Evolutionary conservation across 371 early-diverging fungal genomes (phyloP).

Genomic region (Smittium mucronatum): DNA sequence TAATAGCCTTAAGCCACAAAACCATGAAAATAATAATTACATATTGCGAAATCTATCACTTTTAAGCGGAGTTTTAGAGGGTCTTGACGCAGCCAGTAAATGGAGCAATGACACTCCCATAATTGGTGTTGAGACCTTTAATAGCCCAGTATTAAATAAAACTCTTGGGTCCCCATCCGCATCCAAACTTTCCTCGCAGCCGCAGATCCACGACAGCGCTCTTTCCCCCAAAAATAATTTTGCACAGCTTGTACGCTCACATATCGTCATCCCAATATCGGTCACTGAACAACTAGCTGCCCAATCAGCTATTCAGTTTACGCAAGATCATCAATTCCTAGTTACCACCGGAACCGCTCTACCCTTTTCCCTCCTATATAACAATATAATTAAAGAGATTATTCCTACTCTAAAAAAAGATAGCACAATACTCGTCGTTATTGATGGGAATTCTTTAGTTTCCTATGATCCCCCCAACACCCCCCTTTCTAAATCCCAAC

Average conservation of each 20-base stretch:
- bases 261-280: slow-evolving; percentile 14
- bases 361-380: background rate
- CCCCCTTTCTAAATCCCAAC: background rate
- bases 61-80: background rate
- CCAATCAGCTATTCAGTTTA: background rate
- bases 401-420: background rate
- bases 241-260: background rate
- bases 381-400: background rate
- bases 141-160: background rate
- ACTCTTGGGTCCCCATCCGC: background rate
- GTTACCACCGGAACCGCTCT: background rate
- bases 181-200: background rate
- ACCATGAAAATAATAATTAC: background rate
- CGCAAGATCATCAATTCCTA: background rate
- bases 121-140: background rate
- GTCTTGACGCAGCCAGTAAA: background rate
- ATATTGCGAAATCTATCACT: background rate
- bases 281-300: background rate
- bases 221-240: background rate
- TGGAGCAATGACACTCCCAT: background rate
- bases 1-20: background rate
- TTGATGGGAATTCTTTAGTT: background rate
- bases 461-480: background rate
- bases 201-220: background rate
- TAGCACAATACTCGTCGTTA: background rate